These are phyloP conservation scores for Dentipellis fragilis DNA, from an alignment of 768 basidiomycete species.

Conservation along the genomic window DNA sequence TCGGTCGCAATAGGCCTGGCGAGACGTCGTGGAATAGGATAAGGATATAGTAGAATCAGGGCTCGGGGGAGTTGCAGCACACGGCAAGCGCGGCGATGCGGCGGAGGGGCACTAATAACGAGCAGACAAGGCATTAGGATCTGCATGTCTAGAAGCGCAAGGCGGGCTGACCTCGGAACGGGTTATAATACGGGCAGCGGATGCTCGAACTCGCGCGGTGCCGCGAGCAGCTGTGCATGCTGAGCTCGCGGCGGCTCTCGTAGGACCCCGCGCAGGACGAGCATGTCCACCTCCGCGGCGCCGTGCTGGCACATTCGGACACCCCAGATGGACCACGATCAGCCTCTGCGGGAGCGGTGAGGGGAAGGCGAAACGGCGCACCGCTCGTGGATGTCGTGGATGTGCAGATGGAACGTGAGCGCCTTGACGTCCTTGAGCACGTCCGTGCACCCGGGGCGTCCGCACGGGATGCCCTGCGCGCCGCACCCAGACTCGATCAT, in stretches of 20 bases:
- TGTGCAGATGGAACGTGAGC: conserved; percentile 12
- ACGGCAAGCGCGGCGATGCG: not conserved
- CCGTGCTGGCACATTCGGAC: not conserved
- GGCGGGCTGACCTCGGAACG: too few species aligned
- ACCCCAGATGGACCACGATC: not conserved
- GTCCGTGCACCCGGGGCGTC: conserved; percentile 6
- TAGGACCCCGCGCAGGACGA: conserved; percentile 7
- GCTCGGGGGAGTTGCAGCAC: not conserved
- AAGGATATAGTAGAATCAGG: too few species aligned
- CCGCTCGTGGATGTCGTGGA: conserved; percentile 7
- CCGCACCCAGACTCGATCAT: conserved; percentile 7
- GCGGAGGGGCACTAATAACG: not conserved
- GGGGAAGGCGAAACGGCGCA: not conserved
- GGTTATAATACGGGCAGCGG: not conserved
- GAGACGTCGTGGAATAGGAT: too few species aligned
- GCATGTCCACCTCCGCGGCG: conserved; percentile 1
- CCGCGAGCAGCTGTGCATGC: conserved; percentile 8
- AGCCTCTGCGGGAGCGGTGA: not conserved
- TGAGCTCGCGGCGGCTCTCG: conserved; percentile 7
- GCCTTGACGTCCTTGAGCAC: conserved; percentile 8
- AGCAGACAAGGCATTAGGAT: not conserved
- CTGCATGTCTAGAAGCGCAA: too few species aligned
- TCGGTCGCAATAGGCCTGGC: too few species aligned
- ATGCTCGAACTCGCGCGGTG: conserved; percentile 6
- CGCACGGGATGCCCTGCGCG: conserved; percentile 6